Evolutionary conservation across 345 rosid species (phyloP), one percentile per base, ranked within the genome.

Genomic region (Heritiera fomes): DNA sequence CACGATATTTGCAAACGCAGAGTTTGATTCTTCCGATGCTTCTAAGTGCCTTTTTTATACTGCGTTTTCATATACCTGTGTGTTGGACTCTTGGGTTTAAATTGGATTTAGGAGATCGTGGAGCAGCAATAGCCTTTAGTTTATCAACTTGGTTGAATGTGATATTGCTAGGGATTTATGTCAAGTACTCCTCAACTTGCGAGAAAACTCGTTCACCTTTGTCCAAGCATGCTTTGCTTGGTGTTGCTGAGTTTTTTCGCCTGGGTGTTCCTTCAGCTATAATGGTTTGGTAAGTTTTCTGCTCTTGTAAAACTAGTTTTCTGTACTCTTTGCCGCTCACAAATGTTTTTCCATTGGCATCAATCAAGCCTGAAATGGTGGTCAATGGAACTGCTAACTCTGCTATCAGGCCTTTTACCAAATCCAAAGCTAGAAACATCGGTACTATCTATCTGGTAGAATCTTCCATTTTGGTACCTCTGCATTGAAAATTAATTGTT

Each of bases 401-500:
- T 89, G 82, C 80, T 85, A 8, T 87, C 87, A 1, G 90, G 89
- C 32, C 75, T 89, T 17, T 56, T 85, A 63, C 83, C 87, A 17
- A 87, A 89, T 74, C 87, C 88, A n/a, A 64, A 85, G 17, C 79
- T 88, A 49, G 87, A 88, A 80, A 86, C 91, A 45, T 89, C 93
- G 2, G 85, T 88, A 40, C 87, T 88, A 68, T 84, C 89, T 34
- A 86, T 89, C 77, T 87, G 89, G 89, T 89, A 45, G 32, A 23
- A 23, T 52, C 49, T 6, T 45, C 28, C 34, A 45, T 5, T 69
- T 46, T 69, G 34, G 53, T 45, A 67, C 38, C 32, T 43, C 23
- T 50, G 20, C 0, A 13, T 14, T 28, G 41, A 70, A 70, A 49
- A 71, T 30, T 30, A 12, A 43, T 71, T 3, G 14, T 3, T 8